A percentile compares a stretch with the other conserved stretches of the same genome.
Evolutionary conservation across 2,329 filamentous ascomycete genomes (phyloP).

Genomic region (Alternaria dauci): DNA sequence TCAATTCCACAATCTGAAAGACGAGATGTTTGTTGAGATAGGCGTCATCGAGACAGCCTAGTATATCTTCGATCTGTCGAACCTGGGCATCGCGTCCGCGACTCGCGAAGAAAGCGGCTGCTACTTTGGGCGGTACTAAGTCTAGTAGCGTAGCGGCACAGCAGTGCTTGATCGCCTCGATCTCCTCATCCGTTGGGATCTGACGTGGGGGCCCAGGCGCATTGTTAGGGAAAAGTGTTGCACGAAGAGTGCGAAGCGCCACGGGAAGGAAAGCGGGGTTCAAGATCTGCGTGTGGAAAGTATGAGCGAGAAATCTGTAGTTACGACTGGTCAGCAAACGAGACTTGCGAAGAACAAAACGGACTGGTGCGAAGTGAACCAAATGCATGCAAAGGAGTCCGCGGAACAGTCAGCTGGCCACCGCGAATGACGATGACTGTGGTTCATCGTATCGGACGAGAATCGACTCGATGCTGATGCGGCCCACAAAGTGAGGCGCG

Average conservation of each 20-base stretch:
- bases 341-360: constrained; percentile 24
- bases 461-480: constrained; percentile 14
- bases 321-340: constrained; percentile 36
- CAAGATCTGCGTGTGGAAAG: constrained; percentile 53
- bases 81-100: constrained; percentile 63
- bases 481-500: constrained; percentile 33
- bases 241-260: constrained; percentile 73
- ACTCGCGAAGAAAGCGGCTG: constrained; percentile 42
- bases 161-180: constrained; percentile 69
- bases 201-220: constrained; percentile 71
- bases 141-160: constrained; percentile 68
- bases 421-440: constrained; percentile 13
- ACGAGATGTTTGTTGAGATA: constrained; percentile 95
- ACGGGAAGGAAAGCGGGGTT: constrained; percentile 56
- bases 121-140: constrained; percentile 57
- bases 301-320: constrained; percentile 57
- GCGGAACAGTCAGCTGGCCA: constrained; percentile 38
- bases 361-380: constrained; percentile 40
- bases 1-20: constrained; percentile 80
- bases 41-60: constrained; percentile 79
- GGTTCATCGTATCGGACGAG: constrained; percentile 10
- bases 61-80: constrained; percentile 65
- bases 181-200: constrained; percentile 66
- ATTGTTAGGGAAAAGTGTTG: constrained; percentile 87
- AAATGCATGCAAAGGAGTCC: constrained; percentile 26